Base-by-base conservation (phyloP, 306 rosid species). In the Spatholobus suberectus region DNA sequence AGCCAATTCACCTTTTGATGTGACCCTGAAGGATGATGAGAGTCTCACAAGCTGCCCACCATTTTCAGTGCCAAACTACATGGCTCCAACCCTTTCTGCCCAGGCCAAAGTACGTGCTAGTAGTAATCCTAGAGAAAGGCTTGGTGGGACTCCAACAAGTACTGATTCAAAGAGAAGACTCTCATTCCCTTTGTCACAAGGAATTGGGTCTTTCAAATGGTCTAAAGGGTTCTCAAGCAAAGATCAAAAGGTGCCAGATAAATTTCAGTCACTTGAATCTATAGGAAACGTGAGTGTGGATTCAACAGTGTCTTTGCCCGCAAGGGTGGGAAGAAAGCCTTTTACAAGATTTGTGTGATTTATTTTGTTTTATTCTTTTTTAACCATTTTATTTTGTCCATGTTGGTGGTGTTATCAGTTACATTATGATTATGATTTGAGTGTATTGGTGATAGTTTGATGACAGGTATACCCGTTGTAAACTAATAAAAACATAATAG, bases 311-410 rank as follows among this genome's bases (percentile, higher is more conserved):
- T 96, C 98, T 23, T 78, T 96, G 91, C 99, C 99, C 1, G 91
- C 87, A 5, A 92, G 91, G 29, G 89, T 91, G 57, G 97, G 94
- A 77, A 91, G 97, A 85, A 94, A 85, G 91, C 99, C 99, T 51
- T 96, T 96, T 92, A 92, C 91, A 86, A 85, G 99, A 96, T 94
- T 94, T 89, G 99, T 91, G 98, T 96, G 99, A 96, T 90, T 87
- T 77, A 17, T 84, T 54, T 75, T 77, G 51, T 63, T 27, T 72
- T 79, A 66, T 84, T 84, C 85, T 70, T 81, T 85, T 86, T 81
- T 86, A 71, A 87, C 83, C 91, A 37, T 77, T 85, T 84, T 76
- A 44, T 27, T 81, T 75, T 46, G 37, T 54, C 71, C 77, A n/a
- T 82, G 54, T 62, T 78, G 86, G 85, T 86, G 88, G 44, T 87